A percentile compares a stretch with the other conserved stretches of the same genome.
Conservation (phyloP, 2,329 filamentous ascomycete species). For the Arthrinium phaeospermum region DNA sequence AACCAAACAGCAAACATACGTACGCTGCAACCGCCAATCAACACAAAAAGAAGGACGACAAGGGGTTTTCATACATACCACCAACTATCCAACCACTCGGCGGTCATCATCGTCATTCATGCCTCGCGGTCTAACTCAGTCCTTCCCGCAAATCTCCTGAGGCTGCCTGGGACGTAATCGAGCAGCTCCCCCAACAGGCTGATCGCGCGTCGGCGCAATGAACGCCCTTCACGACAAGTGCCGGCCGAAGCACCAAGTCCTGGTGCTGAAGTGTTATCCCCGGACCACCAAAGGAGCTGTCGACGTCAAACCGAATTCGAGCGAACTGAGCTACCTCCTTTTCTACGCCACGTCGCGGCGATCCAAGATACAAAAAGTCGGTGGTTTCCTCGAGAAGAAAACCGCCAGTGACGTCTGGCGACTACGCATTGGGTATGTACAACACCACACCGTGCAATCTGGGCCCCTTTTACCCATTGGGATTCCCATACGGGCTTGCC, state of each 20-base stretch:
- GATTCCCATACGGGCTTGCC: slow-evolving; percentile 14
- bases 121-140: neutral
- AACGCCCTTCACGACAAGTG: slow-evolving; percentile 70
- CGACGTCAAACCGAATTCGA: slow-evolving; percentile 94
- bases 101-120: neutral
- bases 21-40: neutral
- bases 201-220: slow-evolving; percentile 51
- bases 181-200: slow-evolving; percentile 1
- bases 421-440: slow-evolving; percentile 76
- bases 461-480: slow-evolving; percentile 9
- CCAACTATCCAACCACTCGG: neutral
- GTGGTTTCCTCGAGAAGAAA: slow-evolving; percentile 92
- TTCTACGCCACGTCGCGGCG: slow-evolving; percentile 95
- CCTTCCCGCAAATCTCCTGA: neutral
- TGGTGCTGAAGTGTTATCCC: slow-evolving; percentile 96
- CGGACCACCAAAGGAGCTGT: slow-evolving; percentile 88
- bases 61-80: neutral
- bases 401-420: slow-evolving; percentile 91
- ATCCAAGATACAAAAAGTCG: slow-evolving; percentile 96
- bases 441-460: slow-evolving; percentile 25
- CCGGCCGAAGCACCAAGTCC: slow-evolving; percentile 95
- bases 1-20: slow-evolving; percentile 7
- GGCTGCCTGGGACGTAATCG: neutral
- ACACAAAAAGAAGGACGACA: neutral
- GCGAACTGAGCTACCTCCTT: slow-evolving; percentile 93